phyloP scores from a whole-genome alignment of 164 flowering plant species.

The Platanus orientalis region DNA sequence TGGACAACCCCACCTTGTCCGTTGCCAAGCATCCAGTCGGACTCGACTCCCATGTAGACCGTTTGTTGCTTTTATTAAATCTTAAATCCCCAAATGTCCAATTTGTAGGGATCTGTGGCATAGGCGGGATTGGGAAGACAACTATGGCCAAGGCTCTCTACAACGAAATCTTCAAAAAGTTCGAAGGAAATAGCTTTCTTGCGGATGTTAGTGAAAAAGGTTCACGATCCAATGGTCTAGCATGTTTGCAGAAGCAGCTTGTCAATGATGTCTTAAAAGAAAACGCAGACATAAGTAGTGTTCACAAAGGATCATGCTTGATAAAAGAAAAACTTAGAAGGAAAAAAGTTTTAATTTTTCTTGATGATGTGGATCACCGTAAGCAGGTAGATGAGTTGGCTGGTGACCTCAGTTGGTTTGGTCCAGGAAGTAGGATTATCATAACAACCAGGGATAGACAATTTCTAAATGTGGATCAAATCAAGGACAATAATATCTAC shows the following conservation, averaged over 20 bases:
- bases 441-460: slow-evolving; percentile 10
- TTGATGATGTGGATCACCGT: slow-evolving; percentile 21
- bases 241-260: background rate
- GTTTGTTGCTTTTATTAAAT: no score
- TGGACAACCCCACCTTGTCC: no score
- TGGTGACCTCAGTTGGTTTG: slow-evolving; percentile 14
- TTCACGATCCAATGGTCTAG: slow-evolving; percentile 1
- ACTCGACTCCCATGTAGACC: no score
- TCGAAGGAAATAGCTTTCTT: no score
- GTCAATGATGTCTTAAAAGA: background rate
- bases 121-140: no score
- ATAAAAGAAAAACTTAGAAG: background rate
- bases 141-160: no score
- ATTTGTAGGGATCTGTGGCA: no score
- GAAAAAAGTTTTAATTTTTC: slow-evolving; percentile 13
- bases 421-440: background rate
- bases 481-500: background rate
- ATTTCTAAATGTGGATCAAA: background rate
- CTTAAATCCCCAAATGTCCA: no score
- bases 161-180: no score
- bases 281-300: background rate
- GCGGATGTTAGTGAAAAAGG: no score
- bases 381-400: slow-evolving; percentile 14
- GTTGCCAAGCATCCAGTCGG: no score
- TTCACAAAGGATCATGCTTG: background rate